Evolutionary conservation across 2,329 filamentous ascomycete genomes (phyloP), one percentile per base, ranked within the genome.

Genomic region (Xylariaceae sp.): DNA sequence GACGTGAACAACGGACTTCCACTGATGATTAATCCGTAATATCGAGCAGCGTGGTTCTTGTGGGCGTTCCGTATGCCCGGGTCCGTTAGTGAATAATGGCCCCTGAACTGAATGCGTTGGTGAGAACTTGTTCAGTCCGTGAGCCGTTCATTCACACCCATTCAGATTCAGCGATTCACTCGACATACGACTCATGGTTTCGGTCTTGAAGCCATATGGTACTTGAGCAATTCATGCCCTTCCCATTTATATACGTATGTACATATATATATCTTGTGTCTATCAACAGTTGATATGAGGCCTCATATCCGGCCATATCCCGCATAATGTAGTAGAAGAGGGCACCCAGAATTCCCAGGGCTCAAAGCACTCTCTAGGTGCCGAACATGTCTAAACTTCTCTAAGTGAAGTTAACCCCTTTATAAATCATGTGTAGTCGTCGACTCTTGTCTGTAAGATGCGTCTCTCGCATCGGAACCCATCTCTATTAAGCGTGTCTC

Each of bases 391-490:
- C 51, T 54, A 18, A 30, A 18, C 9, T n/a, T 51, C 17, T 30
- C 9, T 3, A 10, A 6, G 53, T 47, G 49, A 51, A 56, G 23
- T 4, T 51, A 13, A 37, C 58, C 17, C 48, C 51, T 15, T 50
- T 18, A 30, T 30, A 37, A 18, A 13, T 11, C n/a, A 30, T 30
- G 17, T 39, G 56, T 39, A 45, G 10, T 39, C 56, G 41, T 35
- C n/a, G 15, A 18, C n/a, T 18, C 18, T 18, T 18, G 17, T 18
- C 35, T 53, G 6, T 55, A 30, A 48, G 15, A 37, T 53, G 15
- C 17, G 48, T 56, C n/a, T 63, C 23, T 53, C 65, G 60, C 50
- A 50, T 23, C 23, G 23, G 5, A 30, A 17, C n/a, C 2, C 9
- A 23, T 2, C 37, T 55, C 61, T 61, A 57, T 49, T 45, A 17